Percentiles rank a stretch among this genome's conserved stretches.
Conservation (phyloP, 331 rosid genomes). For the Prunus yedoensis region DNA sequence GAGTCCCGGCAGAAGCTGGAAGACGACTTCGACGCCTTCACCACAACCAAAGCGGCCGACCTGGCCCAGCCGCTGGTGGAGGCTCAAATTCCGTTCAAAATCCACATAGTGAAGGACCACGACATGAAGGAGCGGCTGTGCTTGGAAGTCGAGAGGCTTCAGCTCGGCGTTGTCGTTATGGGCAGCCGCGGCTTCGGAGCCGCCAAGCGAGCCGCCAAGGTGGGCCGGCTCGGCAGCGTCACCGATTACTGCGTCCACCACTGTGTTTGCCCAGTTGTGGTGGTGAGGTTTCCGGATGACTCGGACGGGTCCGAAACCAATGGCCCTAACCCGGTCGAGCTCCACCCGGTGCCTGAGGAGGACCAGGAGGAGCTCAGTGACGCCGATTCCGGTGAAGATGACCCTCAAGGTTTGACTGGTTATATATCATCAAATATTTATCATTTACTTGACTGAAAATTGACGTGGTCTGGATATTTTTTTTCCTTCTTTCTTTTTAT, state of each 20-base stretch:
- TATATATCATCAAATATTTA: no score
- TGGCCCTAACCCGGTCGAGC: constrained; percentile 35
- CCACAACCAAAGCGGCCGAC: constrained; percentile 58
- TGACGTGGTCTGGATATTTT: not conserved
- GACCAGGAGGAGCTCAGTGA: constrained; percentile 69
- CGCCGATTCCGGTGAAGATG: constrained; percentile 46
- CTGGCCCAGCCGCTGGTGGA: constrained; percentile 70
- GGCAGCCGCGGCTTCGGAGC: constrained; percentile 93
- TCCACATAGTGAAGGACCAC: constrained; percentile 89
- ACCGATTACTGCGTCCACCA: constrained; percentile 91
- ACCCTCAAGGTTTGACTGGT: constrained; percentile 40
- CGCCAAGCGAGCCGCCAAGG: constrained; percentile 41
- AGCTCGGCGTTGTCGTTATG: constrained; percentile 87
- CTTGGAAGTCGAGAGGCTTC: constrained; percentile 88
- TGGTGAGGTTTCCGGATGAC: constrained; percentile 69
- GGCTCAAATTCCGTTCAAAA: constrained; percentile 67
- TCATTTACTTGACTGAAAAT: no score
- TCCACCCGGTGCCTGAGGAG: constrained; percentile 83
- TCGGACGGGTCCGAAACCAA: constrained; percentile 14
- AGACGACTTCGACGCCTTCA: constrained; percentile 73
- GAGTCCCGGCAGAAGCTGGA: constrained; percentile 56
- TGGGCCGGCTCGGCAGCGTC: constrained; percentile 72
- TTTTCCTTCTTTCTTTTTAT: not conserved
- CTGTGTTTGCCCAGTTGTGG: constrained; percentile 88
- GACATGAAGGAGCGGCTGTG: constrained; percentile 93